Evolutionary conservation across 2,329 filamentous ascomycete species (phyloP).

Genomic region (Alternaria sp.): DNA sequence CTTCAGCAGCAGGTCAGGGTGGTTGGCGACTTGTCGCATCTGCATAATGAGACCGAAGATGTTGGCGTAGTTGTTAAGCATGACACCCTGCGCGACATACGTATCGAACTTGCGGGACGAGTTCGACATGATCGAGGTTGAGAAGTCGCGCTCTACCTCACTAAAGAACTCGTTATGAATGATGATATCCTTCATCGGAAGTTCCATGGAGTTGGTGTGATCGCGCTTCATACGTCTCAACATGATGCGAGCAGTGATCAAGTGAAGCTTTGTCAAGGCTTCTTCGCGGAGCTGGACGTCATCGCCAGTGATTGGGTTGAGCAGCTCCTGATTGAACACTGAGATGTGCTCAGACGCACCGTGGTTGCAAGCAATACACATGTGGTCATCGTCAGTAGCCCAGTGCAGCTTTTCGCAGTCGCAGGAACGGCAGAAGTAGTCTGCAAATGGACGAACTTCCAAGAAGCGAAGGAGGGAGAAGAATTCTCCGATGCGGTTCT

Average conservation of each 20-base stretch:
- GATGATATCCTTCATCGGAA: slow-evolving; percentile 92
- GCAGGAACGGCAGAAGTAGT: slow-evolving; percentile 92
- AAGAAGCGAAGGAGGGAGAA: slow-evolving; percentile 94
- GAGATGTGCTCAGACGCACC: slow-evolving; percentile 74
- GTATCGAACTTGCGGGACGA: slow-evolving; percentile 90
- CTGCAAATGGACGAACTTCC: slow-evolving; percentile 85
- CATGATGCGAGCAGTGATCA: slow-evolving; percentile 95
- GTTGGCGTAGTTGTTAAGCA: slow-evolving; percentile 91
- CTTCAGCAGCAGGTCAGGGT: slow-evolving; percentile 91
- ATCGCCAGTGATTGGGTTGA: slow-evolving; percentile 74
- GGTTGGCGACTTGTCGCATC: slow-evolving; percentile 97
- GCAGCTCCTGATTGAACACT: slow-evolving; percentile 91
- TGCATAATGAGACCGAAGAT: slow-evolving; percentile 99
- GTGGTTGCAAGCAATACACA: slow-evolving; percentile 74
- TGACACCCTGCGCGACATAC: slow-evolving; percentile 90
- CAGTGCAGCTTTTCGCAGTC: slow-evolving; percentile 83
- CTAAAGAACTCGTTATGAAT: slow-evolving; percentile 97
- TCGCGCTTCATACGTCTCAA: slow-evolving; percentile 92
- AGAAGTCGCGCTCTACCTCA: slow-evolving; percentile 95
- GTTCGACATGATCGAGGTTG: slow-evolving; percentile 93
- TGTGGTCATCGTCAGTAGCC: slow-evolving; percentile 75
- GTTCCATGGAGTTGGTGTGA: slow-evolving; percentile 91
- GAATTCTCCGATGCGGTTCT: slow-evolving; percentile 97
- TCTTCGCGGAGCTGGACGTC: slow-evolving; percentile 65
- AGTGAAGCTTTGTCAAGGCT: slow-evolving; percentile 81